Conservation (phyloP, 352 stramenopile genomes). For the Phytophthora sansomeana region DNA sequence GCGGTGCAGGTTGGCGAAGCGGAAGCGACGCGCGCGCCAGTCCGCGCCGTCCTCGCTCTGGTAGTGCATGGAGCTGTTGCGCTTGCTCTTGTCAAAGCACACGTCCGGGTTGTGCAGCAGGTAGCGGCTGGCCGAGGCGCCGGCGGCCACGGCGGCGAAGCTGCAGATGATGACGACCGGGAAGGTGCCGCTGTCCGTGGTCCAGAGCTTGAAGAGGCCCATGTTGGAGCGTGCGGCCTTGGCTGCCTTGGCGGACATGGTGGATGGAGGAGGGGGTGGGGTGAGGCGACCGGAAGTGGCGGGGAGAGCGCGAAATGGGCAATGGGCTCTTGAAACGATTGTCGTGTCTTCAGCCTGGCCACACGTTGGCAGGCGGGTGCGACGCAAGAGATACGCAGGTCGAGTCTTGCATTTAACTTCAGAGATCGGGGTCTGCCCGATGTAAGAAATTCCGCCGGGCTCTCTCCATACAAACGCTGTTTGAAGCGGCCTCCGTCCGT, state of each 20-base stretch:
- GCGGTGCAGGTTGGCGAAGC: conserved; percentile 56
- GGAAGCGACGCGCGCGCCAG: conserved; percentile 56
- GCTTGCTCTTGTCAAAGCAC: conserved; percentile 50
- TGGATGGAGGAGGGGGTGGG: conserved; percentile 9
- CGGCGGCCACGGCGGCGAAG: conserved; percentile 42
- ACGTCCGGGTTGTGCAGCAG: conserved; percentile 48
- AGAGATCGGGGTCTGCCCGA: conserved; percentile 6
- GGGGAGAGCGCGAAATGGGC: conserved; percentile 17
- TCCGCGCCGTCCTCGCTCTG: conserved; percentile 36
- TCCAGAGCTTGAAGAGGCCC: conserved; percentile 60
- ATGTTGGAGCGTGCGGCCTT: conserved; percentile 43
- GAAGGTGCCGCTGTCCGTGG: conserved; percentile 57
- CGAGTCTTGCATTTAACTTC: conserved; percentile 15
- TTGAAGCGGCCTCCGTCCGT: no score
- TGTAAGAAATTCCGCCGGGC: conserved; percentile 21
- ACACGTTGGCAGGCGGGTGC: conserved; percentile 1
- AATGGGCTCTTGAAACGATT: conserved; percentile 13
- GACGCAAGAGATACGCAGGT: conserved; percentile 21
- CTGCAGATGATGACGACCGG: conserved; percentile 50
- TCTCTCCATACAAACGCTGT: conserved; percentile 4
- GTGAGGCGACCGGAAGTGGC: neutral
- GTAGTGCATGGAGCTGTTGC: conserved; percentile 48
- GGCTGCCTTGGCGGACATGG: conserved; percentile 38
- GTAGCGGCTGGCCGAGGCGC: conserved; percentile 38
- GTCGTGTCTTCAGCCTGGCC: neutral